Evolutionary conservation across 805 yeast genomes (phyloP), one percentile per base, ranked within the genome.

Genomic region (Tetrapisispora fleetii): DNA sequence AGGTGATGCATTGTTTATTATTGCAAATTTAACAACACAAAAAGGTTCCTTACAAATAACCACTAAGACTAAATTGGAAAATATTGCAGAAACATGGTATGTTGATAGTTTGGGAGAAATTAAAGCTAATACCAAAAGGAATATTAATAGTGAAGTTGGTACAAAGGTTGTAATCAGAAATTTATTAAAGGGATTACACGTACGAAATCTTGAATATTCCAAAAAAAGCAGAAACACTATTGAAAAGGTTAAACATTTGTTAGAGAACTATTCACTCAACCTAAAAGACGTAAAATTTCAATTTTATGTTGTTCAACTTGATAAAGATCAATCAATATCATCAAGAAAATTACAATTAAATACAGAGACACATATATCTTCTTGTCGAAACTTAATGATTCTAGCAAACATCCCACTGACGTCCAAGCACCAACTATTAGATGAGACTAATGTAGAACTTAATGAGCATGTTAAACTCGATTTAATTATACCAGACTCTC

Each of bases 1-100:
- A 57, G 82, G 81, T 8, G 76, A 75, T 50, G 78, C 79, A 0
- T 56, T 78, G 8, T 66, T 64, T 53, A 62, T 65, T 39, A 55
- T 77, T 21, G 61, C 69, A 24, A 67, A 55, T 41, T 49, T 67
- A 21, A 48, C 56, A 2, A 46, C 50, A 19, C 50, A 46, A 4
- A 56, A 62, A 18, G 64, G 66, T 1, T 44, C 60, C 0, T 43
- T 71, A 52, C 60, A 61, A 38, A 57, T 73, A 0, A 54, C 54
- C 10, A 62, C 72, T 0, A 66, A 58, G 47, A 62, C 69, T 2
- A 17, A 40, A 4, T 40, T 47, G 0, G 75, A 71, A n/a, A 28
- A 30, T 1, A 51, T 62, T 24, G 72, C 65, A 0, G 67, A 67
- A 43, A 54, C 52, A 27, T 73, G 77, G 77, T 45, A 45, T 10